These are phyloP conservation scores for Umbelopsis sp. DNA, from an alignment of 371 early-diverging fungal species.

Conservation along the genomic window DNA sequence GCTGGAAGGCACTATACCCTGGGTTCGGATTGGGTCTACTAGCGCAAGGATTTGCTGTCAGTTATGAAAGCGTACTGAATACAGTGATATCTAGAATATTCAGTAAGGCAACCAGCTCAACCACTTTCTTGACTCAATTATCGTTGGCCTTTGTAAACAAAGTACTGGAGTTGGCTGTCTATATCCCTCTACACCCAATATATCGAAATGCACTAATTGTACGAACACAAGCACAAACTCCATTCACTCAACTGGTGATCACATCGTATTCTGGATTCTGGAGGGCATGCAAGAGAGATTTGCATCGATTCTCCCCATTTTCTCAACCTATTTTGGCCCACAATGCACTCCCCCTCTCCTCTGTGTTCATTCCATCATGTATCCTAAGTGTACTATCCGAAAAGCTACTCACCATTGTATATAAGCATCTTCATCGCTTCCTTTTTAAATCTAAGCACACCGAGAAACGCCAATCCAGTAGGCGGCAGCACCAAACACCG, in stretches of 20 bases:
- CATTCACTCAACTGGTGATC: conserved; percentile 31
- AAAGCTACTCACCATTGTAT: conserved; percentile 51
- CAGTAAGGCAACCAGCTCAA: conserved; percentile 25
- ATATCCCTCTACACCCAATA: conserved; percentile 58
- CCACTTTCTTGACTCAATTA: conserved; percentile 18
- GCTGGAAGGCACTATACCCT: conserved; percentile 55
- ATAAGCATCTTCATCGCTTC: conserved; percentile 40
- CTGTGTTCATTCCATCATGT: conserved; percentile 57
- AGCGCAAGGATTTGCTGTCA: conserved; percentile 55
- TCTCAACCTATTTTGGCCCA: conserved; percentile 23
- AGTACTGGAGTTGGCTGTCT: conserved; percentile 39
- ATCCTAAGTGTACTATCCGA: conserved; percentile 53
- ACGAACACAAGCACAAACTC: conserved; percentile 52
- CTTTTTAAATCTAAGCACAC: conserved; percentile 22
- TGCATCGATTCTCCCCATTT: conserved; percentile 40
- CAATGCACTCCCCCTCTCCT: conserved; percentile 33
- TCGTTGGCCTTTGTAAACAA: not conserved
- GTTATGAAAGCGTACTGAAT: conserved; percentile 54
- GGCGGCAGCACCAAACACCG: conserved; percentile 17
- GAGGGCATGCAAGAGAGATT: conserved; percentile 43
- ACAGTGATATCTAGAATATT: conserved; percentile 25
- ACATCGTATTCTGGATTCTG: conserved; percentile 40
- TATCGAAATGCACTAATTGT: conserved; percentile 57
- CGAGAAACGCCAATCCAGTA: conserved; percentile 21
- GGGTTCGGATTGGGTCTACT: conserved; percentile 62